Percentiles rank a stretch among this genome's conserved stretches.
Evolutionary conservation across 257 asterid genomes (phyloP).

Genomic region (Solanum verrucosum): DNA sequence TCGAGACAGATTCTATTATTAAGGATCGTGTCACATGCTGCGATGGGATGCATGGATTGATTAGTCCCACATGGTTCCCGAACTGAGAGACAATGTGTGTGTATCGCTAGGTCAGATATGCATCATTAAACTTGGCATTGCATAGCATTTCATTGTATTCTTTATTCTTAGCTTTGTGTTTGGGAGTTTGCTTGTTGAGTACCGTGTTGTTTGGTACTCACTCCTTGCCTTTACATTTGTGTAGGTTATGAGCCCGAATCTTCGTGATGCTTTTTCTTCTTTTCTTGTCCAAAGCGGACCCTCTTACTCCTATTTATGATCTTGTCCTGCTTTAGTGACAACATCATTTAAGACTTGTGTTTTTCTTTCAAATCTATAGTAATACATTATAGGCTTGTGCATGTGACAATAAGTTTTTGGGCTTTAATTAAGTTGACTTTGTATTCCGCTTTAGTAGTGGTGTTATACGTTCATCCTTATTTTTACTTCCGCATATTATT

Average conservation of each 20-base stretch:
- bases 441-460: background rate
- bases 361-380: background rate
- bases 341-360: background rate
- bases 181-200: background rate
- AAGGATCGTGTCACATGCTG: background rate
- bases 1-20: no score
- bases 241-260: background rate
- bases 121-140: background rate
- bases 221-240: background rate
- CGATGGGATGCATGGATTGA: background rate
- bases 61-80: background rate
- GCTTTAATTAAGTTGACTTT: background rate
- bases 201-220: background rate
- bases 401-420: background rate
- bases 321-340: background rate
- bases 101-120: background rate
- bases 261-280: background rate
- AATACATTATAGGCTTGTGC: background rate
- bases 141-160: no score
- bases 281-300: background rate
- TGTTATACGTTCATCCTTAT: no score
- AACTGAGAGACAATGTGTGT: background rate
- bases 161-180: background rate
- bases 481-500: no score
- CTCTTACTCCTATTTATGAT: background rate